Conservation (phyloP, 78 protist species). For the Guillardia theta region DNA sequence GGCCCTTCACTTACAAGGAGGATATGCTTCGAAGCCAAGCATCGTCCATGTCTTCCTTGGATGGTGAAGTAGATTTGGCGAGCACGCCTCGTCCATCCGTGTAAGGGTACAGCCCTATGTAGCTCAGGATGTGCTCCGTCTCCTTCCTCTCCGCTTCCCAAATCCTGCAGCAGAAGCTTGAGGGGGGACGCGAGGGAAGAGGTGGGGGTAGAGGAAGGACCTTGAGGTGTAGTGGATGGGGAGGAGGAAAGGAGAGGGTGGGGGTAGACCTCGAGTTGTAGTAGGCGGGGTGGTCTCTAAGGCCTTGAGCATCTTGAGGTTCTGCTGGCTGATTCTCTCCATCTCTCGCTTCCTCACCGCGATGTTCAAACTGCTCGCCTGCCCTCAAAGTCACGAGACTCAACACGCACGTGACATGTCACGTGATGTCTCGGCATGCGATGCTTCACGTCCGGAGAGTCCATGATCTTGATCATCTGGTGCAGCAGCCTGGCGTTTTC, state of each 20-base stretch:
- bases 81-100: background rate
- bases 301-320: background rate
- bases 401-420: too few relatives aligned
- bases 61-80: background rate
- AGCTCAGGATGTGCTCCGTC: background rate
- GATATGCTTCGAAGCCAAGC: slow-evolving; percentile 3
- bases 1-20: background rate
- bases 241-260: too few relatives aligned
- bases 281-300: background rate
- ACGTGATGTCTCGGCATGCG: too few relatives aligned
- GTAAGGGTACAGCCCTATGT: background rate
- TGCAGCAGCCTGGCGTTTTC: slow-evolving; percentile 8
- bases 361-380: background rate
- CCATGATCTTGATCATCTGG: slow-evolving; percentile 27
- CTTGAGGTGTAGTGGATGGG: too few relatives aligned
- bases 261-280: too few relatives aligned
- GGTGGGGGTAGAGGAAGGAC: too few relatives aligned
- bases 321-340: background rate
- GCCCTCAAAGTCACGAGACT: too few relatives aligned
- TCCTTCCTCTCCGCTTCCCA: slow-evolving; percentile 12
- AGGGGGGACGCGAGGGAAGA: too few relatives aligned
- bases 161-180: background rate
- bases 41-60: background rate
- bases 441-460: too few relatives aligned
- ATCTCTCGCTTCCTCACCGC: background rate